Conservation (phyloP, 805 yeast genomes). For the Pichia ethanolica region DNA sequence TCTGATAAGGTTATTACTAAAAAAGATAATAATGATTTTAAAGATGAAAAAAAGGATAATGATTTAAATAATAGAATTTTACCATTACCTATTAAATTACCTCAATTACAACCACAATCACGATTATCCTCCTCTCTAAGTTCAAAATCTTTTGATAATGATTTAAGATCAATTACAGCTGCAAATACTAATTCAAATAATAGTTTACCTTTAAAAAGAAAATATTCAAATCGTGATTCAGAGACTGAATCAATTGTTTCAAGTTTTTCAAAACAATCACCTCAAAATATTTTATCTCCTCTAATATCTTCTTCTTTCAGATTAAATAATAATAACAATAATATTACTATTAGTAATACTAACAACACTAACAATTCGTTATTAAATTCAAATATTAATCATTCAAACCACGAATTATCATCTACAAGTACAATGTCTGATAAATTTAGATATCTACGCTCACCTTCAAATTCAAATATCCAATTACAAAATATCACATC, state of each 20-base stretch:
- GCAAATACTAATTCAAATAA: neutral
- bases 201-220: slow-evolving; percentile 1
- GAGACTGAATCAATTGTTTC: slow-evolving; percentile 7
- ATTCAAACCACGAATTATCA: slow-evolving; percentile 1
- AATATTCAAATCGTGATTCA: slow-evolving; percentile 6
- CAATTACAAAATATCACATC: neutral
- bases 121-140: slow-evolving; percentile 10
- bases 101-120: slow-evolving; percentile 5
- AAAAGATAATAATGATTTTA: neutral
- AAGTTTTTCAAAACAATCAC: slow-evolving; percentile 1
- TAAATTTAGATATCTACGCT: neutral
- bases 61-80: slow-evolving; percentile 8
- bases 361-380: too few species aligned
- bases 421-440: slow-evolving; percentile 1
- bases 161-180: slow-evolving; percentile 1
- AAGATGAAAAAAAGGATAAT: neutral
- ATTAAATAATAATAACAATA: neutral
- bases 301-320: neutral
- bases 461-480: neutral
- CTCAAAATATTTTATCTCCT: slow-evolving; percentile 1
- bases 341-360: too few species aligned
- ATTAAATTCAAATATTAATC: neutral
- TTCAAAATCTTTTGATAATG: slow-evolving; percentile 5
- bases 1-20: neutral
- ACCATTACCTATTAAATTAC: slow-evolving; percentile 12